These are phyloP conservation scores for Candida sp. DNA, from an alignment of 1,139 yeast species.

Conservation along the genomic window DNA sequence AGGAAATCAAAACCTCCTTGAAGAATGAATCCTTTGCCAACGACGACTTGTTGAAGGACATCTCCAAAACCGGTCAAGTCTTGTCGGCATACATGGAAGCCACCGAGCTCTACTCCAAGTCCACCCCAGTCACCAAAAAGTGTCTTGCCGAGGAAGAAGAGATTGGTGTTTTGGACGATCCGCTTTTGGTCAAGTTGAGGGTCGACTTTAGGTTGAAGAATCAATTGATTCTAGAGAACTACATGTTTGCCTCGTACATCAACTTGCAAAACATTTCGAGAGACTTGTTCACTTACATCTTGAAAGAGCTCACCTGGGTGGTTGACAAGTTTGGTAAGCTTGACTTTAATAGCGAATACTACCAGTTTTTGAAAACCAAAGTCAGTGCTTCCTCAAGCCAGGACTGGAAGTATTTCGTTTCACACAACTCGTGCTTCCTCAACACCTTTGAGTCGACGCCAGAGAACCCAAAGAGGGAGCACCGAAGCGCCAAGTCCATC, in stretches of 20 bases:
- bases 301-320: constrained; percentile 39
- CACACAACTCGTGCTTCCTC: constrained; percentile 39
- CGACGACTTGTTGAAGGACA: constrained; percentile 38
- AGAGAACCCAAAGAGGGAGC: constrained; percentile 31
- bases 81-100: constrained; percentile 35
- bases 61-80: constrained; percentile 43
- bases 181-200: constrained; percentile 43
- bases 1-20: constrained; percentile 45
- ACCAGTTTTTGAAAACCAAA: constrained; percentile 24
- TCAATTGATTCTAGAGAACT: constrained; percentile 48
- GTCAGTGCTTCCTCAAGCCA: constrained; percentile 23
- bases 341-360: constrained; percentile 17
- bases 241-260: constrained; percentile 46
- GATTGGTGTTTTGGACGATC: constrained; percentile 39
- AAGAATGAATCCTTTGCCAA: constrained; percentile 50
- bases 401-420: constrained; percentile 48
- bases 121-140: constrained; percentile 29
- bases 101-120: constrained; percentile 36
- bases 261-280: constrained; percentile 49
- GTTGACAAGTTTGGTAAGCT: constrained; percentile 41
- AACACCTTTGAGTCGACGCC: constrained; percentile 33
- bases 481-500: constrained; percentile 32
- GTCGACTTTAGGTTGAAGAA: constrained; percentile 47
- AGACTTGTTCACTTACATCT: constrained; percentile 42
- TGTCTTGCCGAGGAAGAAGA: constrained; percentile 28